Conservation (phyloP, 192 early-diverging fungal genomes). For the Endogone sp. region DNA sequence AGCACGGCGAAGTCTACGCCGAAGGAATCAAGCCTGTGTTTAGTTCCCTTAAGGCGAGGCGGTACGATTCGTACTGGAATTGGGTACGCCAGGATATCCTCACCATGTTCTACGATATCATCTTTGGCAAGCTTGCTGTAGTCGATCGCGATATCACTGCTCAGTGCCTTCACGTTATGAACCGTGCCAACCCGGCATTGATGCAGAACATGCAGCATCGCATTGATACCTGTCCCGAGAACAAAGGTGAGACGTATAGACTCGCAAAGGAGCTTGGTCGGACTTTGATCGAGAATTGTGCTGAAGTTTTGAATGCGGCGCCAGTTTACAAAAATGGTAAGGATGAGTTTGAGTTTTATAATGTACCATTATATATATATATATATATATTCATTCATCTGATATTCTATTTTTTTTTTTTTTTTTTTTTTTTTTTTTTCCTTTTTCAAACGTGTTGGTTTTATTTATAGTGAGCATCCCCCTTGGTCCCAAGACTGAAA, state of each 20-base stretch:
- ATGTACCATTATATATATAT: too few relatives aligned
- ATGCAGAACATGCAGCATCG: slow-evolving; percentile 87
- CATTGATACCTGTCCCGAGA: slow-evolving; percentile 70
- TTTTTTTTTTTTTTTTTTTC: slow-evolving; percentile 7
- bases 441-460: neutral
- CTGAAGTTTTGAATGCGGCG: slow-evolving; percentile 67
- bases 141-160: slow-evolving; percentile 93
- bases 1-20: slow-evolving; percentile 89
- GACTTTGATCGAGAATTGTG: slow-evolving; percentile 87
- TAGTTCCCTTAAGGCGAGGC: slow-evolving; percentile 79
- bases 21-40: slow-evolving; percentile 88
- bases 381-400: too few relatives aligned
- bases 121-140: slow-evolving; percentile 81
- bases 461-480: slow-evolving; percentile 68
- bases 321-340: slow-evolving; percentile 89
- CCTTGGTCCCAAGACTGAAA: slow-evolving; percentile 74
- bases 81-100: slow-evolving; percentile 90
- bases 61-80: slow-evolving; percentile 97
- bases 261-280: slow-evolving; percentile 76
- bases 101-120: slow-evolving; percentile 86
- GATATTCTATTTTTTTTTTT: neutral
- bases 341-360: too few relatives aligned
- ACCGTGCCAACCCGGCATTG: slow-evolving; percentile 76
- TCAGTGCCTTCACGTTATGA: slow-evolving; percentile 89
- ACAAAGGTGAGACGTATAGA: slow-evolving; percentile 81